Conservation (phyloP, 75 land plant species). For the Ceratopteris richardii region DNA sequence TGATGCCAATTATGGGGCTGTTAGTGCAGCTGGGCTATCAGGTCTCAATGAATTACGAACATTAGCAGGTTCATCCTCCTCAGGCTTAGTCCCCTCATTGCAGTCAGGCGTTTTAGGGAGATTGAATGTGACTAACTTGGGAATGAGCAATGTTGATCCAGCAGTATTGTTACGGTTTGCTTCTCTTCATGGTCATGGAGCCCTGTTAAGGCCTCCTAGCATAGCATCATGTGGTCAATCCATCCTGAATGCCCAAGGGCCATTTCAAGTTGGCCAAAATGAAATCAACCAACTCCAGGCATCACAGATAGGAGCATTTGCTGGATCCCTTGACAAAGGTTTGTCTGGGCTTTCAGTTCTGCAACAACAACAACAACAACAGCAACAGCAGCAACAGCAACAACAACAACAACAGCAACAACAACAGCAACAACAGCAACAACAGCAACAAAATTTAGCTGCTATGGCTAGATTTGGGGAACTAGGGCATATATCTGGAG, state of each 20-base stretch:
- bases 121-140: conserved; percentile 34
- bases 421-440: no score
- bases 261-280: neutral
- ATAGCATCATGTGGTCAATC: neutral
- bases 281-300: neutral
- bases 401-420: no score
- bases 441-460: conserved; percentile 13
- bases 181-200: conserved; percentile 6
- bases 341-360: neutral
- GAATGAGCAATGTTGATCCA: conserved; percentile 30
- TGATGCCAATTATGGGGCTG: conserved; percentile 32
- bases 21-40: conserved; percentile 17
- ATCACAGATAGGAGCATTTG: neutral
- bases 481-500: conserved; percentile 1
- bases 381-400: no score
- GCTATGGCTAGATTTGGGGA: conserved; percentile 6
- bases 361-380: neutral
- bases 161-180: conserved; percentile 31
- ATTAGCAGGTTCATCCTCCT: conserved; percentile 26
- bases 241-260: neutral
- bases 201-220: neutral
- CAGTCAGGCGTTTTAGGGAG: conserved; percentile 36
- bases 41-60: conserved; percentile 31
- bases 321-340: conserved; percentile 7
- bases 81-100: conserved; percentile 30